phyloP scores from a whole-genome alignment of 2,329 filamentous ascomycete genomes.

The Fusarium sp. region DNA sequence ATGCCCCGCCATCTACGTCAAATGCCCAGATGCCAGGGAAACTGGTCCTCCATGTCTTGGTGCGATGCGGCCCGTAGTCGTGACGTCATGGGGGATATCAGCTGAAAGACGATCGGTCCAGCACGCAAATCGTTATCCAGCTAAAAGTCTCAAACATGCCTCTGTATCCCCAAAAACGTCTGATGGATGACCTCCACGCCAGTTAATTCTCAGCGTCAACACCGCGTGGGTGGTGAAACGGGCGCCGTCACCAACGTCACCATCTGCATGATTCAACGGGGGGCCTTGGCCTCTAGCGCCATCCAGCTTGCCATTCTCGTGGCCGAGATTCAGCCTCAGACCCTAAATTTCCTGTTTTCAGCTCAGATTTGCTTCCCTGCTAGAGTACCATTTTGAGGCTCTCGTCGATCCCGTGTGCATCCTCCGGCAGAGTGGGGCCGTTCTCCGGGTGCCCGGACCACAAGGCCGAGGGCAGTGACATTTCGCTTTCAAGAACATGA shows the following conservation, averaged over 20 bases:
- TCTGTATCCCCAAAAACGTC: background rate
- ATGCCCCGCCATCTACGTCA: constrained; percentile 43
- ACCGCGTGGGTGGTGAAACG: background rate
- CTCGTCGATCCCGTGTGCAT: constrained; percentile 28
- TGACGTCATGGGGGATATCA: constrained; percentile 36
- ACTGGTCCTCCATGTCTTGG: background rate
- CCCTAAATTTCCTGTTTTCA: constrained; percentile 22
- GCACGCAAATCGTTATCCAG: constrained; percentile 13
- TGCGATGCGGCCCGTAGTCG: background rate
- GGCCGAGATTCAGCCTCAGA: background rate
- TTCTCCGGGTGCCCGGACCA: constrained; percentile 20
- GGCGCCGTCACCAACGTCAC: constrained; percentile 24
- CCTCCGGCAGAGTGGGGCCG: constrained; percentile 36
- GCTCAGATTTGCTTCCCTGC: background rate
- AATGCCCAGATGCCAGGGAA: constrained; percentile 23
- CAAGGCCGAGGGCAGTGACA: constrained; percentile 18
- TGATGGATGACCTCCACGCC: constrained; percentile 1
- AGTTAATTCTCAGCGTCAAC: background rate
- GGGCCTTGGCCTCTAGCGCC: background rate
- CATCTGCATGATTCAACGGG: constrained; percentile 28
- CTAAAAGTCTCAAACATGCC: background rate
- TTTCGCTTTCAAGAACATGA: constrained; percentile 2
- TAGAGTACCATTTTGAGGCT: constrained; percentile 21
- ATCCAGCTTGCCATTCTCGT: background rate
- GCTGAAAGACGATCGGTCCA: constrained; percentile 19